Evolutionary conservation across 441 rosid genomes (phyloP), one percentile per base, ranked within the genome.

Genomic region (Populus hybrid): DNA sequence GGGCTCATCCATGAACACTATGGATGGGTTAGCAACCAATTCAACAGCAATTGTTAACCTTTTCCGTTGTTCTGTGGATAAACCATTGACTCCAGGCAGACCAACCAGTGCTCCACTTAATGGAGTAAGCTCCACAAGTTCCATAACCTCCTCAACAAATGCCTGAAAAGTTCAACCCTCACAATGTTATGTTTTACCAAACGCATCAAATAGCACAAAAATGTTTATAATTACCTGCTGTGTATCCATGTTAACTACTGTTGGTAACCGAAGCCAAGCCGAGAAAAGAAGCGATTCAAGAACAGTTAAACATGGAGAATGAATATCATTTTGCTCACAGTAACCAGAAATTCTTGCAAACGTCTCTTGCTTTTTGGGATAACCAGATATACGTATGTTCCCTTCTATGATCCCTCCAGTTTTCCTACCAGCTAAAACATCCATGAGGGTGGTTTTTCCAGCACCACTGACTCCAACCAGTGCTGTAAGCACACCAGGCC

Each of bases 1-100:
- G 76, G 98, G 99, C 87, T 95, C 99, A 72, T 95, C 99, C 98
- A 95, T 95, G 85, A 94, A 95, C 72, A 95, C 97, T 81, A 95
- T 89, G 59, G 98, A 94, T 78, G 99, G 99, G 81, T 95, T 95
- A 73, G 99, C 97, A 63, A 95, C 97, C 81, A 95, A 81, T 84
- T 95, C 99, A 70, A 92, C 95, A 16, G 99, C 98, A 77, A 95
- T 95, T 5, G 99, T 95, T 79, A 95, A 79, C 75, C 98, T 85
- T 86, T 95, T 95, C 64, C 99, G 88, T 81, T 95, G 99, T 83
- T 94, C 99, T 3, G 97, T 95, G 67, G 99, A 95, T 74, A 95
- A 88, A 76, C 99, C 99, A 83, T 94, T 85, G 72, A 95, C 91
- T 84, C 99, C 99, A 40, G 99, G 99, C 26, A 95, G 91, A 81